Base-by-base conservation (phyloP, 495 filamentous ascomycete genomes). In the Penicillium angulare region DNA sequence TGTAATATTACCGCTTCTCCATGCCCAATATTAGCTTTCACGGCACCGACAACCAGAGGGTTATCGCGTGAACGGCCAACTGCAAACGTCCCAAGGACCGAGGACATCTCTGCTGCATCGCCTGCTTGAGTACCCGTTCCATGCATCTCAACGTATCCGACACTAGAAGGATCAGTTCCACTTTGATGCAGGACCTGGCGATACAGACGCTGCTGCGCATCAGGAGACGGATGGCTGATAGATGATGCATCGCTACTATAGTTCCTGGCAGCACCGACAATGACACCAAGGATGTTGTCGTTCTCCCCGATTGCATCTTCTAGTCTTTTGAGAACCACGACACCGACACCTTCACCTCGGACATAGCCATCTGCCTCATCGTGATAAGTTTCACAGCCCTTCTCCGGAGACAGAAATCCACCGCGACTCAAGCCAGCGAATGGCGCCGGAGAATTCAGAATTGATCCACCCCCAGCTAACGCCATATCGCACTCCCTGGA, bases 341-440 rank as follows among this genome's bases (percentile, higher is more conserved):
- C 64, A 1, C 63, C 77, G 10, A 79, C 61, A 3, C 64, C 77
- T 0, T 82, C 79, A 2, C 56, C 74, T 48, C 87, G 79, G 57
- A 84, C 87, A 62, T 89, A 90, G 0, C 87, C 86, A 62, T 90
- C 84, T 3, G 86, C 86, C 23, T 73, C 74, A 47, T 80, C 72
- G 53, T 87, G 85, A 47, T 85, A 88, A 1, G 83, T 81, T 21
- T 88, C 84, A 64, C 86, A 90, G 21, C 75, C 49, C 3, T 47
- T 46, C 7, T 34, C 50, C 55, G 83, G 84, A 10, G 82, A 85
- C 34, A 87, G 65, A 68, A 88, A 87, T 62, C 87, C 79, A 3
- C 81, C 85, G 48, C 81, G 76, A 59, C 79, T 81, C 7, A 91
- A 76, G 26, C 85, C 85, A 7, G 83, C 69, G 65, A 85, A 88